Percentiles rank a stretch among this genome's conserved stretches.
phyloP scores from a whole-genome alignment of 2,329 filamentous ascomycete species.

The Verticillium nubilum region DNA sequence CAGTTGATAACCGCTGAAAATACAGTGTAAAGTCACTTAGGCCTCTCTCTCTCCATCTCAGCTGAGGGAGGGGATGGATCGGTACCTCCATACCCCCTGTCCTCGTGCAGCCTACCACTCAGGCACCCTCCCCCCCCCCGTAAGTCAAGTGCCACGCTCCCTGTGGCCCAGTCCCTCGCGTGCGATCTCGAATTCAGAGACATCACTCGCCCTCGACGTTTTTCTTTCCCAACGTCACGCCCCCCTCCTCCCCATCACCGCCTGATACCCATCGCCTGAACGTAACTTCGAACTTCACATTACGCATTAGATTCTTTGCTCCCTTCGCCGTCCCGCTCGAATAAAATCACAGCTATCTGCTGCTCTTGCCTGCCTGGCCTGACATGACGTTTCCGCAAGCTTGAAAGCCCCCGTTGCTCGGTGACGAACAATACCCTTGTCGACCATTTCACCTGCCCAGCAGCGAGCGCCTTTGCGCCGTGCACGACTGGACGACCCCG shows the following conservation, averaged over 20 bases:
- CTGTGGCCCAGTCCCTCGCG: not conserved
- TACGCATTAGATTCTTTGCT: not conserved
- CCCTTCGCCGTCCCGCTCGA: not conserved
- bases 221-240: not conserved
- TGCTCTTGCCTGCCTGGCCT: not conserved
- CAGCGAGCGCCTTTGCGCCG: not conserved
- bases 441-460: not conserved
- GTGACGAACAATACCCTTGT: not conserved
- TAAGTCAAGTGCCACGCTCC: not conserved
- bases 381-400: not conserved
- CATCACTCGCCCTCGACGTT: not conserved
- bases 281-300: not conserved
- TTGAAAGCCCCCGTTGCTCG: not conserved
- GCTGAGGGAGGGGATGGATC: not conserved
- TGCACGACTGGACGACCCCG: not conserved
- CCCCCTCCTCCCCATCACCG: not conserved
- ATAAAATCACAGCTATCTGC: not conserved
- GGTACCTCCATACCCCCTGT: not conserved
- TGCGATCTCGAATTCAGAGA: not conserved
- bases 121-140: not conserved
- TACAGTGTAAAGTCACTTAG: too few species aligned
- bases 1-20: too few species aligned
- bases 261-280: not conserved
- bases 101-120: not conserved
- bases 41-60: too few species aligned